Conservation (phyloP, 2,329 filamentous ascomycete genomes). For the Alternaria ethzedia region DNA sequence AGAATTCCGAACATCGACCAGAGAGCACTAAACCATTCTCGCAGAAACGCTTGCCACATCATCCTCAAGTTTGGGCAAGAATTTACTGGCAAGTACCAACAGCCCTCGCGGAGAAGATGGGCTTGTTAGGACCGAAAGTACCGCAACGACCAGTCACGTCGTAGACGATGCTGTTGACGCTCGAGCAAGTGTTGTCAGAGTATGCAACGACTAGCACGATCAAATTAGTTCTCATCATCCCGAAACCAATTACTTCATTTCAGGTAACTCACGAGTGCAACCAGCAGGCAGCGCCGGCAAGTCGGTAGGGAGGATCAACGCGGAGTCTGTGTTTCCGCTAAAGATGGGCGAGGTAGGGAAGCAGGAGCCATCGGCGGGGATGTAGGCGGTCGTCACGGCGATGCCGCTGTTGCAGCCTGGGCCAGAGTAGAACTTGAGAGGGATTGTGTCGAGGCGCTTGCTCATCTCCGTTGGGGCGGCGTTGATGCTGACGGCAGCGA, state of each 20-base stretch:
- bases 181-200: conserved; percentile 8
- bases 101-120: conserved; percentile 17
- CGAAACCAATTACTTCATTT: not conserved
- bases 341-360: conserved; percentile 19
- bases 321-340: conserved; percentile 20
- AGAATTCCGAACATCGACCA: not conserved
- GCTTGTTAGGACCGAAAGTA: conserved; percentile 15
- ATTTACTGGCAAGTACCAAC: conserved; percentile 16
- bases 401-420: conserved; percentile 13
- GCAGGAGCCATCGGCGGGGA: conserved; percentile 23
- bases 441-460: conserved; percentile 16
- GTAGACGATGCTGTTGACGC: conserved; percentile 3
- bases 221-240: not conserved
- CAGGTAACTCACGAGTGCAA: conserved; percentile 16
- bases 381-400: conserved; percentile 13
- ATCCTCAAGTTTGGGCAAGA: not conserved
- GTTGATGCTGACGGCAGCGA: conserved; percentile 17
- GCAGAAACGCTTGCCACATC: not conserved
- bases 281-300: conserved; percentile 10
- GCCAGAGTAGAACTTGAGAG: conserved; percentile 18
- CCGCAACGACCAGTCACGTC: conserved; percentile 7
- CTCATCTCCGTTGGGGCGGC: conserved; percentile 14
- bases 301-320: not conserved
- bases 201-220: conserved; percentile 6
- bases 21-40: not conserved